Percentiles rank a stretch among this genome's conserved stretches.
phyloP scores from a whole-genome alignment of 768 basidiomycete species.

The Hericium coralloides region DNA sequence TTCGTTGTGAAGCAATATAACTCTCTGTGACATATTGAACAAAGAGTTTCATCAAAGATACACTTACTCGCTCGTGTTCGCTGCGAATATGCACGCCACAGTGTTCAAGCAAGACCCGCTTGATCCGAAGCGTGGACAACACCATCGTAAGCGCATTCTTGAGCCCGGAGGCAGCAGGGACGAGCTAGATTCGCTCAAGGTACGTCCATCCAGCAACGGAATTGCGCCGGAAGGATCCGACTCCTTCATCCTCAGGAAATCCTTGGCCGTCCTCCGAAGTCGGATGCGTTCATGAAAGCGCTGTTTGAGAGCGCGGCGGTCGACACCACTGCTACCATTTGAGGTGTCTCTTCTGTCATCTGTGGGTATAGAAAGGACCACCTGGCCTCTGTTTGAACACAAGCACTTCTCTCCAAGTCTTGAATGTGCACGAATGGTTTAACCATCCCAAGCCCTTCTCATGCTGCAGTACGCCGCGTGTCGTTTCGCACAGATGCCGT shows the following conservation, averaged over 20 bases:
- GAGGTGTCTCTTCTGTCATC: background rate
- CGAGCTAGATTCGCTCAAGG: constrained; percentile 69
- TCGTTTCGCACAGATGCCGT: no score
- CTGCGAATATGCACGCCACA: constrained; percentile 53
- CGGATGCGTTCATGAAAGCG: constrained; percentile 10
- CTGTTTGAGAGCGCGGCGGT: constrained; percentile 6
- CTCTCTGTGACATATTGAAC: no score
- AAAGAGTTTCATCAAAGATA: constrained; percentile 8
- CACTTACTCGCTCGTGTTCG: constrained; percentile 55
- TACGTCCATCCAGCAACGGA: constrained; percentile 16
- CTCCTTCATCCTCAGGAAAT: constrained; percentile 3
- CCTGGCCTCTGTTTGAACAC: background rate
- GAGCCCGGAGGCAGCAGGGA: constrained; percentile 69
- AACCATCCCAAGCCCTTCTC: no score
- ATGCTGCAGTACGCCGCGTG: no score
- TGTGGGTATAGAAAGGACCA: background rate
- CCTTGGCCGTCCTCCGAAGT: constrained; percentile 9
- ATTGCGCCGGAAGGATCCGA: background rate
- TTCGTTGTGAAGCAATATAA: constrained; percentile 14
- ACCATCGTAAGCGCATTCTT: constrained; percentile 71
- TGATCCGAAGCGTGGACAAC: constrained; percentile 52
- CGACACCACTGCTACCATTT: background rate
- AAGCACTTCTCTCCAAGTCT: background rate
- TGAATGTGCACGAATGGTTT: no score
- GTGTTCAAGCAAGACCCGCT: constrained; percentile 79